phyloP scores from a whole-genome alignment of 768 basidiomycete genomes.

The Mycena venus region DNA sequence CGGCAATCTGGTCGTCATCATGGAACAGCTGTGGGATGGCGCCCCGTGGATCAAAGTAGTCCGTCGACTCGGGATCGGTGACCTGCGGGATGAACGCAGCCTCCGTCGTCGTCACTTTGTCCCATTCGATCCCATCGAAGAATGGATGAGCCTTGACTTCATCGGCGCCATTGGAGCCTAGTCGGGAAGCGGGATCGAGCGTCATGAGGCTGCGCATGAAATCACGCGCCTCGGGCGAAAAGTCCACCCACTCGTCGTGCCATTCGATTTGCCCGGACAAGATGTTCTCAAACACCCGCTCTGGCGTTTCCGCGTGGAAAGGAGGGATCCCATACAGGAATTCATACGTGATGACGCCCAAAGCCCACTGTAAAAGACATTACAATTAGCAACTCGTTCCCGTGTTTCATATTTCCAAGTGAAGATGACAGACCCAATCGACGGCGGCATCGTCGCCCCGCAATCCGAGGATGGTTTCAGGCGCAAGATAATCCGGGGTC shows the following conservation, averaged over 20 bases:
- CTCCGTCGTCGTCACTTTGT: slow-evolving; percentile 87
- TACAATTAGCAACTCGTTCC: background rate
- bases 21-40: slow-evolving; percentile 93
- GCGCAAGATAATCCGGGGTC: slow-evolving; percentile 97
- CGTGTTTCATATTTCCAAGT: slow-evolving; percentile 7
- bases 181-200: slow-evolving; percentile 80
- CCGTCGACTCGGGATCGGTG: slow-evolving; percentile 97
- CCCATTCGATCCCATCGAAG: slow-evolving; percentile 94
- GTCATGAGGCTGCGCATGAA: slow-evolving; percentile 92
- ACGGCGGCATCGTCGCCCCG: slow-evolving; percentile 95
- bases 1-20: slow-evolving; percentile 81
- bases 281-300: slow-evolving; percentile 98
- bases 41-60: slow-evolving; percentile 98
- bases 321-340: slow-evolving; percentile 97
- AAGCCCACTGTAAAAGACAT: slow-evolving; percentile 83
- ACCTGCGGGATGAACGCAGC: slow-evolving; percentile 97
- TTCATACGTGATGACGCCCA: slow-evolving; percentile 98
- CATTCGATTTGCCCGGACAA: slow-evolving; percentile 94
- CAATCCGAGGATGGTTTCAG: slow-evolving; percentile 94
- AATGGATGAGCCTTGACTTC: slow-evolving; percentile 96
- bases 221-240: slow-evolving; percentile 87
- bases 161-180: slow-evolving; percentile 89
- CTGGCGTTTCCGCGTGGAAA: slow-evolving; percentile 97
- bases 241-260: slow-evolving; percentile 94
- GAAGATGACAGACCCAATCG: slow-evolving; percentile 84